Percentiles rank a stretch among this genome's conserved stretches.
Conservation (phyloP, 1,284 basidiomycete species). For the Ganoderma boninense region DNA sequence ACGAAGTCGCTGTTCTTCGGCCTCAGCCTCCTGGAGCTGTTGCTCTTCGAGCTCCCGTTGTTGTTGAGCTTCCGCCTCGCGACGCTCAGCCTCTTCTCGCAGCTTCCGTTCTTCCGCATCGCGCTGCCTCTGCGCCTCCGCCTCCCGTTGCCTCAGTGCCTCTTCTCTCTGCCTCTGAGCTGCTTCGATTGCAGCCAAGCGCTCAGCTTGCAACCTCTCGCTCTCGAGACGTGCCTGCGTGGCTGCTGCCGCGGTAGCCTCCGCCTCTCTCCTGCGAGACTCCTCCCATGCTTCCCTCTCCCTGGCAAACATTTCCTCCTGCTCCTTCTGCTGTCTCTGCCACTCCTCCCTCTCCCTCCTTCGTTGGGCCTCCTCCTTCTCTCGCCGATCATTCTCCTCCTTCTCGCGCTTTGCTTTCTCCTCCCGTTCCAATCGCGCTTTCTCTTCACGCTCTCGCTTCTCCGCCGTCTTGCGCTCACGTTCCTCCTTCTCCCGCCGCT, state of each 20-base stretch:
- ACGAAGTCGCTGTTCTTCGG: conserved; percentile 17
- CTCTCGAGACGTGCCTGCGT: conserved; percentile 17
- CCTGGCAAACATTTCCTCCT: conserved; percentile 19
- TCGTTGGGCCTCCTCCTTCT: conserved; percentile 15
- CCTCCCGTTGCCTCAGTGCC: conserved; percentile 10
- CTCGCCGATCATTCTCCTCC: conserved; percentile 15
- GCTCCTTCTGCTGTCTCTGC: conserved; percentile 16
- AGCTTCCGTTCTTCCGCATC: conserved; percentile 18
- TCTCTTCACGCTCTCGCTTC: conserved; percentile 18
- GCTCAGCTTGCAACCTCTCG: conserved; percentile 13
- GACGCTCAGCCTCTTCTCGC: conserved; percentile 14
- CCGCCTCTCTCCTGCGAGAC: conserved; percentile 16
- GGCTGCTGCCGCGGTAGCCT: conserved; percentile 12
- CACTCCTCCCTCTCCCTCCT: conserved; percentile 21
- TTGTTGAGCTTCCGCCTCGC: conserved; percentile 11
- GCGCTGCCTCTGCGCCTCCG: conserved; percentile 2
- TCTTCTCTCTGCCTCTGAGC: conserved; percentile 18
- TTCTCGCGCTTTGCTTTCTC: conserved; percentile 23
- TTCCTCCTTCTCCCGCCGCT: conserved; percentile 28
- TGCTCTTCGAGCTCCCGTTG: conserved; percentile 19
- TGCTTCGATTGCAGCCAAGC: conserved; percentile 30
- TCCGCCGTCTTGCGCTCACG: conserved; percentile 25
- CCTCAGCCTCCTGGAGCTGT: conserved; percentile 15
- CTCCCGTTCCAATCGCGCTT: conserved; percentile 19
- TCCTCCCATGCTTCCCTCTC: conserved; percentile 28